Percentiles rank a stretch among this genome's conserved stretches.
Conservation (phyloP, 2,329 filamentous ascomycete genomes). For the Fusarium phyllophilum region DNA sequence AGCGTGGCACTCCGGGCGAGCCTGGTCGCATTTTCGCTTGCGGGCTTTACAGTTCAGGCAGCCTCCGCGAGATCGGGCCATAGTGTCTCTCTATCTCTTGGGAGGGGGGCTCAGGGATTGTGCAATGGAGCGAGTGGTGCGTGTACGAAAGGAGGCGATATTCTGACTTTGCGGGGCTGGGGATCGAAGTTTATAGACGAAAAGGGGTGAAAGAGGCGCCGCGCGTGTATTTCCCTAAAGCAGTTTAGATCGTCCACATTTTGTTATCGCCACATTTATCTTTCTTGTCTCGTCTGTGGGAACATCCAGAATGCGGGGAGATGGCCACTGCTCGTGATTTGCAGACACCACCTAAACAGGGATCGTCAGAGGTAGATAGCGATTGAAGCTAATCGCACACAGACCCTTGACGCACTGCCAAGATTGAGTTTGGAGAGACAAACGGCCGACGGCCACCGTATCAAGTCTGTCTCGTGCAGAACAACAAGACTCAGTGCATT, state of each 20-base stretch:
- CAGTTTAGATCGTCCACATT: neutral
- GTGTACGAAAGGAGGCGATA: neutral
- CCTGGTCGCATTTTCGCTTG: constrained; percentile 42
- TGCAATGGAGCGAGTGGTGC: neutral
- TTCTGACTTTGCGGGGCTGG: neutral
- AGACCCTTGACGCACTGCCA: neutral
- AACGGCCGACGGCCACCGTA: neutral
- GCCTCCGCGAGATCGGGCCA: constrained; percentile 40
- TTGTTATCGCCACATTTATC: neutral
- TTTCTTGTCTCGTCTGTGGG: neutral
- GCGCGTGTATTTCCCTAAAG: constrained; percentile 30
- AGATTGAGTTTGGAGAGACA: neutral
- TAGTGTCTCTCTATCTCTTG: neutral
- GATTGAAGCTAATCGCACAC: neutral
- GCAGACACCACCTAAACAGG: neutral
- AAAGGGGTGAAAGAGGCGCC: constrained; percentile 42
- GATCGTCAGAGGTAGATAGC: neutral
- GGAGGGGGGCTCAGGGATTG: neutral
- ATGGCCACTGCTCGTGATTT: neutral
- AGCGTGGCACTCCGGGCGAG: constrained; percentile 33
- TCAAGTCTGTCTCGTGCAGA: constrained; percentile 4
- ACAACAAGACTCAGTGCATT: neutral
- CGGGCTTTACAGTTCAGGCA: constrained; percentile 42
- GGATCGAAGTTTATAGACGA: constrained; percentile 34
- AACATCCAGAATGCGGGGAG: neutral